These are phyloP conservation scores for Penicillium carneum DNA, from an alignment of 2,329 filamentous ascomycete genomes.

Conservation along the genomic window DNA sequence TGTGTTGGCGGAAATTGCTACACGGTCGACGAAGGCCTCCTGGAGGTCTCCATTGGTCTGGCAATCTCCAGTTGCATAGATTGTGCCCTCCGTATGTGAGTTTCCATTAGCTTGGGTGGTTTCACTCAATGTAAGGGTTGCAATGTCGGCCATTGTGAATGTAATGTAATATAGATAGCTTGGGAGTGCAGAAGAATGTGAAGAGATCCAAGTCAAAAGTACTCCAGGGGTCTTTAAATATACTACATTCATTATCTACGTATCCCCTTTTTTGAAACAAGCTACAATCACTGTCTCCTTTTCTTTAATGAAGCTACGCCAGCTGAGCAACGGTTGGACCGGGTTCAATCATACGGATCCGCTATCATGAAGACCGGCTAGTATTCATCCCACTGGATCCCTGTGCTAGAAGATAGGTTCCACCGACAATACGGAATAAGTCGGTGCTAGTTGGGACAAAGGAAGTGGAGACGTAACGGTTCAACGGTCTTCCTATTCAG, in stretches of 20 bases:
- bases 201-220: background rate
- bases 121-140: background rate
- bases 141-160: conserved; percentile 1
- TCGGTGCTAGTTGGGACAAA: background rate
- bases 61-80: background rate
- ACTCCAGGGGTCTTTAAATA: conserved; percentile 1
- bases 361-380: background rate
- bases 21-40: conserved; percentile 21
- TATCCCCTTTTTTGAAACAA: background rate
- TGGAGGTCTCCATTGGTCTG: background rate
- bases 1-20: conserved; percentile 27
- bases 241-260: background rate
- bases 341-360: background rate
- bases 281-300: background rate
- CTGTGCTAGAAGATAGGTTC: no score
- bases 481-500: conserved; percentile 2
- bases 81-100: background rate
- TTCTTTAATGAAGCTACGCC: background rate
- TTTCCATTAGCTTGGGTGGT: background rate
- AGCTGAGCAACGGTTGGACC: background rate
- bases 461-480: background rate
- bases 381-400: background rate
- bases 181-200: background rate
- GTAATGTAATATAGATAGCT: background rate
- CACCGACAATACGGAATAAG: no score